phyloP scores from a whole-genome alignment of 2,329 filamentous ascomycete genomes.

The Ilyonectria sp. region DNA sequence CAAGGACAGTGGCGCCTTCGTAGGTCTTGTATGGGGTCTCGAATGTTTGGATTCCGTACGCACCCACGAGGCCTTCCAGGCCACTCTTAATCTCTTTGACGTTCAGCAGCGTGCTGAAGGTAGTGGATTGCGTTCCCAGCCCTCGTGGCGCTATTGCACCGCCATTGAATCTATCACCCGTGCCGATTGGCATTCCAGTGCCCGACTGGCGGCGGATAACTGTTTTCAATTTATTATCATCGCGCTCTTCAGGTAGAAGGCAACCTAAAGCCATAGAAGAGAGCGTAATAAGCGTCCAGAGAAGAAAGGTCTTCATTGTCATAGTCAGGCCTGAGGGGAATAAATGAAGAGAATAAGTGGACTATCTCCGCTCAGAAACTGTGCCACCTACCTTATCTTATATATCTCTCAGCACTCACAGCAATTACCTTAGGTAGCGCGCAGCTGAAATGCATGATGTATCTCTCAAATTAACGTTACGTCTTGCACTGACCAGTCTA shows the following conservation, averaged over 20 bases:
- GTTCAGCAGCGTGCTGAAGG: conserved; percentile 49
- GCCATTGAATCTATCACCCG: conserved; percentile 28
- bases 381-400: too few species aligned
- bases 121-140: conserved; percentile 69
- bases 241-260: conserved; percentile 29
- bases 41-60: conserved; percentile 43
- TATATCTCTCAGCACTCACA: too few species aligned
- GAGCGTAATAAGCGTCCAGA: conserved; percentile 19
- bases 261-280: conserved; percentile 20
- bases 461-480: too few species aligned
- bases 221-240: conserved; percentile 7
- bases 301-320: conserved; percentile 20
- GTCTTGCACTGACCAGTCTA: too few species aligned
- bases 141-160: conserved; percentile 27
- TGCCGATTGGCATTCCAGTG: conserved; percentile 29
- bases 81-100: conserved; percentile 29
- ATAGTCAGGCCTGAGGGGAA: too few species aligned
- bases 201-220: conserved; percentile 25
- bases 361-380: too few species aligned
- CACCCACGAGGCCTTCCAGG: conserved; percentile 23
- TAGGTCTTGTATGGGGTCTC: conserved; percentile 60
- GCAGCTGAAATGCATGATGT: too few species aligned
- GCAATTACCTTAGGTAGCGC: too few species aligned
- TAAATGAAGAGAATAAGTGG: too few species aligned
- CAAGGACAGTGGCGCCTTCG: conserved; percentile 57